These are phyloP conservation scores for Mycena polygramma DNA, from an alignment of 768 basidiomycete species.

Conservation along the genomic window DNA sequence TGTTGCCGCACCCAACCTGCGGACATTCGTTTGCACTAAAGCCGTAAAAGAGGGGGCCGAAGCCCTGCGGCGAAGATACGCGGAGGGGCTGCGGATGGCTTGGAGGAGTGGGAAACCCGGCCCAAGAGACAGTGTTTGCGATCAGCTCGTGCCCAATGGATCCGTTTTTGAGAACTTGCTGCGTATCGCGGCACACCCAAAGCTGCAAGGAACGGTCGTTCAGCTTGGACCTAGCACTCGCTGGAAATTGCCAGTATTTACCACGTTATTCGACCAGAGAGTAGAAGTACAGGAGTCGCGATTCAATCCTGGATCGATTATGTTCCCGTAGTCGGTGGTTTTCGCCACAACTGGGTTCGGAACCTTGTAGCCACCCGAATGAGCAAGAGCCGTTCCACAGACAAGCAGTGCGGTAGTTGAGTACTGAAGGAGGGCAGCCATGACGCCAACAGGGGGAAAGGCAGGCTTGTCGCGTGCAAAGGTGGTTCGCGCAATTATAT, in stretches of 20 bases:
- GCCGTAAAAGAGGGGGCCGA: constrained; percentile 27
- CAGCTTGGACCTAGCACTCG: background rate
- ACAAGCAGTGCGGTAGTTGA: background rate
- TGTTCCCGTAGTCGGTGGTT: constrained; percentile 21
- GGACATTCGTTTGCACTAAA: constrained; percentile 32
- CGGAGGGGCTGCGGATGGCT: constrained; percentile 2
- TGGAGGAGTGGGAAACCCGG: background rate
- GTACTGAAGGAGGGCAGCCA: background rate
- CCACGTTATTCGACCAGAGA: constrained; percentile 26
- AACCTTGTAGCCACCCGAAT: background rate
- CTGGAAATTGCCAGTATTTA: background rate
- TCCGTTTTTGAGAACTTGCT: constrained; percentile 16
- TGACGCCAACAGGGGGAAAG: background rate
- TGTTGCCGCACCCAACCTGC: constrained; percentile 16
- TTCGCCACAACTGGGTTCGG: constrained; percentile 15
- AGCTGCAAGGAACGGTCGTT: constrained; percentile 1
- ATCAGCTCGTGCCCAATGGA: constrained; percentile 1
- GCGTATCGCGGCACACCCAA: constrained; percentile 35
- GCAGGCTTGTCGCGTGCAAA: too few relatives aligned
- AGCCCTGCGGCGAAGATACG: constrained; percentile 19
- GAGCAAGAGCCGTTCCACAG: constrained; percentile 4
- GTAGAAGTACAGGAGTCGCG: constrained; percentile 31
- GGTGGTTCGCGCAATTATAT: too few relatives aligned
- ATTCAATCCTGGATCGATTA: constrained; percentile 19
- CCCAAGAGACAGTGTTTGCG: constrained; percentile 31